Base-by-base conservation (phyloP, 2,329 filamentous ascomycete genomes). In the Colletotrichum sansevieriae region DNA sequence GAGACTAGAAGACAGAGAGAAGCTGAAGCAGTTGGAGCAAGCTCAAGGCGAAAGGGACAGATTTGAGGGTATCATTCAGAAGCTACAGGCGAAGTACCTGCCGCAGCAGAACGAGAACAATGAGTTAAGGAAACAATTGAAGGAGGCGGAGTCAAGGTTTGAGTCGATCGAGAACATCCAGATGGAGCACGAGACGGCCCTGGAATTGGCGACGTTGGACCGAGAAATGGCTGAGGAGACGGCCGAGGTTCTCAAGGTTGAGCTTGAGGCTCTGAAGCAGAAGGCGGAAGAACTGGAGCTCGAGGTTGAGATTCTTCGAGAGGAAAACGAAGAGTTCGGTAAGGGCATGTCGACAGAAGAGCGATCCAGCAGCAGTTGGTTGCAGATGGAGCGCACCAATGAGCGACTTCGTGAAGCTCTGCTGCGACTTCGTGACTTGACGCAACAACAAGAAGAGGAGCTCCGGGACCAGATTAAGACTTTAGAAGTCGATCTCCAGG, bases 141-240 rank as follows among this genome's bases (percentile, higher is more conserved):
- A 94, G 74, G 92, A 97, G 73, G 88, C 91, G 0, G 90, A 96
- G 76, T 80, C 85, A 20, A 88, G 87, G 55, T 84, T 94, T 20
- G 89, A 92, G 65, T 84, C 89, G 22, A 83, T 96, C 2, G 92
- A 95, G 73, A 85, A 87, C 35, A 84, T 92, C 62, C 91, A 96
- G 76, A 92, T 92, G 8, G 94, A 98, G 72, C 91, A 97, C 78
- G 96, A 98, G 35, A 88, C 91, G 3, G 88, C 92, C 7, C 82
- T 98, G 75, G 96, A 99, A 80, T 88, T 96, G 79, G 94, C 94
- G 7, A 91, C 93, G 0, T 83, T 99, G 29, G 96, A 99, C 77
- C 90, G 93, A 51, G 95, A 99, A 79, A 97, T 98, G 92, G 96
- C 96, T 0, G 95, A 99, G 78, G 95, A 98, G 79, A 94, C 90